Evolutionary conservation across 306 rosid species (phyloP).

Genomic region (Pterocarpus santalinus): DNA sequence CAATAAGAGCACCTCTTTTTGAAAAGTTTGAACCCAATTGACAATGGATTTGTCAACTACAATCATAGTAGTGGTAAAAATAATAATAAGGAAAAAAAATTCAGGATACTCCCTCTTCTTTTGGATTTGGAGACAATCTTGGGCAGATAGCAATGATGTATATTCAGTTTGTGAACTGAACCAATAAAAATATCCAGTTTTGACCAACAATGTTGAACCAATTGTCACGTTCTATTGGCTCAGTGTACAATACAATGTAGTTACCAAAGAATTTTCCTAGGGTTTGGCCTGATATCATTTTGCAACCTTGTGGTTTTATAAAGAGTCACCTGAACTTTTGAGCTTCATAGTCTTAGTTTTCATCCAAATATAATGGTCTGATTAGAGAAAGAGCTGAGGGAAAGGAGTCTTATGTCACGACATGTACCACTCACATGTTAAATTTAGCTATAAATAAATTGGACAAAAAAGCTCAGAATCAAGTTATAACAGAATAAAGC

Average conservation of each 20-base stretch:
- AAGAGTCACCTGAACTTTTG: no score
- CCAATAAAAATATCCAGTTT: conserved; percentile 19
- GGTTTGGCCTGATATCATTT: not conserved
- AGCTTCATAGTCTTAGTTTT: no score
- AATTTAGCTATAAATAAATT: conserved; percentile 33
- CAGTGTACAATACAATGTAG: not conserved
- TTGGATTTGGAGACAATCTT: not conserved
- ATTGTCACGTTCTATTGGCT: conserved; percentile 4
- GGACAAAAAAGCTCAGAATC: not conserved
- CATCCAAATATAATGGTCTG: conserved; percentile 17
- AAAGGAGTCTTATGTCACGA: conserved; percentile 8
- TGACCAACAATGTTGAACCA: no score
- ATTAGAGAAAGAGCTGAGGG: conserved; percentile 37
- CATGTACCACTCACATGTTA: conserved; percentile 26
- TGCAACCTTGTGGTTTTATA: no score
- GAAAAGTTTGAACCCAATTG: conserved; percentile 24
- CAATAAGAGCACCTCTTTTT: conserved; percentile 1
- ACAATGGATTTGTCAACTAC: not conserved
- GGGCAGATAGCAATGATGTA: not conserved
- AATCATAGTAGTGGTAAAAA: not conserved
- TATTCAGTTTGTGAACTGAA: conserved; percentile 16
- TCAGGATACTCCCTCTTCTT: not conserved
- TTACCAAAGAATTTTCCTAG: not conserved
- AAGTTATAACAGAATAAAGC: conserved; percentile 29
- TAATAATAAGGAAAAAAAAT: conserved; percentile 13